phyloP scores from a whole-genome alignment of 176 grass and related monocot genomes.

The Avena atlantica region DNA sequence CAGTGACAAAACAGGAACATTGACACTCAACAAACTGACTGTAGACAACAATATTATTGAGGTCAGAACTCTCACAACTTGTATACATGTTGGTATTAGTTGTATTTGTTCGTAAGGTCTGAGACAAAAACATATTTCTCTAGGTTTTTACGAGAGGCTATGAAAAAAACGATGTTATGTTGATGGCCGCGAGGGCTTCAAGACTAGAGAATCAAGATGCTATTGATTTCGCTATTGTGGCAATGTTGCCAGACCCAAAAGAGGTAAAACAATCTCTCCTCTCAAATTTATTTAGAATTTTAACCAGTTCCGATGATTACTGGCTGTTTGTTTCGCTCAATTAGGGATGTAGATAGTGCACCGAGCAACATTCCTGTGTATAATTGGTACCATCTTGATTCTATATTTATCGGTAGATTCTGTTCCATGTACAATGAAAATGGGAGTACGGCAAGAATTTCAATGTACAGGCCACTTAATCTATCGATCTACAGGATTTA shows the following conservation, averaged over 20 bases:
- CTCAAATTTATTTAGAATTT: slow-evolving; percentile 23
- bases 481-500: too few relatives aligned
- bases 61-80: slow-evolving; percentile 50
- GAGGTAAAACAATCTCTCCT: slow-evolving; percentile 48
- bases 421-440: neutral
- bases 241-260: slow-evolving; percentile 70
- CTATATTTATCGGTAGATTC: neutral
- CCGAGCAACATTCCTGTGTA: neutral
- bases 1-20: slow-evolving; percentile 80
- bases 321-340: slow-evolving; percentile 27
- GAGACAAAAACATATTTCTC: neutral
- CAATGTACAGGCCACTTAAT: too few relatives aligned
- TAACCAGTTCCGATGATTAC: neutral
- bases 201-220: slow-evolving; percentile 81
- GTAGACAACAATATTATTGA: slow-evolving; percentile 76
- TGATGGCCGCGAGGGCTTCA: slow-evolving; percentile 84
- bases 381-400: slow-evolving; percentile 19
- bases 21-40: slow-evolving; percentile 75
- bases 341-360: slow-evolving; percentile 23
- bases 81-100: neutral
- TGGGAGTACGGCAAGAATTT: neutral
- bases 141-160: slow-evolving; percentile 59
- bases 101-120: neutral
- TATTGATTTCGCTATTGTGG: slow-evolving; percentile 77
- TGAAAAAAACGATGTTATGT: slow-evolving; percentile 56